These are phyloP conservation scores for Pythium phragmitis DNA, from an alignment of 352 stramenopile genomes.

Conservation along the genomic window DNA sequence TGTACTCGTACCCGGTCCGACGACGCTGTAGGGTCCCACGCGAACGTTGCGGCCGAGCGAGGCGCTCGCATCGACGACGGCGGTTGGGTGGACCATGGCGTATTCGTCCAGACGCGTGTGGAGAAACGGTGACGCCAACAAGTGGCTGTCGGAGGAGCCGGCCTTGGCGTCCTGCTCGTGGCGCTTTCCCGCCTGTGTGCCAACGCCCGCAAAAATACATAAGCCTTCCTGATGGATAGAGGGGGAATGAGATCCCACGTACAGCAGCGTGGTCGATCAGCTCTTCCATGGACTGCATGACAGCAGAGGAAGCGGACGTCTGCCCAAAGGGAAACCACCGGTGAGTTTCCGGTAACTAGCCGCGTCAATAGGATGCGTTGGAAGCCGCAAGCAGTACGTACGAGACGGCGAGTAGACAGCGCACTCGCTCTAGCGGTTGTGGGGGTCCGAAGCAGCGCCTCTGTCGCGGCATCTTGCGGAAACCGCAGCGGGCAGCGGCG, in stretches of 20 bases:
- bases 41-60: constrained; percentile 56
- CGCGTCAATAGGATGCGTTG: not conserved
- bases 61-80: constrained; percentile 66
- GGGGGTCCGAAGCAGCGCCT: constrained; percentile 12
- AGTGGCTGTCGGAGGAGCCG: not conserved
- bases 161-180: constrained; percentile 11
- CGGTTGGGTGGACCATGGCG: constrained; percentile 55
- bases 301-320: constrained; percentile 18
- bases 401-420: constrained; percentile 12
- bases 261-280: constrained; percentile 47
- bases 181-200: constrained; percentile 21
- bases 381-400: constrained; percentile 3
- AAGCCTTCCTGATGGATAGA: not conserved
- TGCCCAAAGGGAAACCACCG: not conserved
- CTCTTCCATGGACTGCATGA: constrained; percentile 49
- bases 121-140: constrained; percentile 4
- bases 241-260: not conserved
- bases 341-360: not conserved
- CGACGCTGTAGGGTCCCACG: constrained; percentile 68
- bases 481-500: constrained; percentile 16
- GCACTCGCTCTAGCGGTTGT: not conserved
- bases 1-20: constrained; percentile 51
- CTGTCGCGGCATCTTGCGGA: constrained; percentile 10
- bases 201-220: not conserved
- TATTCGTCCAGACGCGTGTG: constrained; percentile 13